phyloP scores from a whole-genome alignment of 371 early-diverging fungal genomes.

The Rhizopus arrhizus region DNA sequence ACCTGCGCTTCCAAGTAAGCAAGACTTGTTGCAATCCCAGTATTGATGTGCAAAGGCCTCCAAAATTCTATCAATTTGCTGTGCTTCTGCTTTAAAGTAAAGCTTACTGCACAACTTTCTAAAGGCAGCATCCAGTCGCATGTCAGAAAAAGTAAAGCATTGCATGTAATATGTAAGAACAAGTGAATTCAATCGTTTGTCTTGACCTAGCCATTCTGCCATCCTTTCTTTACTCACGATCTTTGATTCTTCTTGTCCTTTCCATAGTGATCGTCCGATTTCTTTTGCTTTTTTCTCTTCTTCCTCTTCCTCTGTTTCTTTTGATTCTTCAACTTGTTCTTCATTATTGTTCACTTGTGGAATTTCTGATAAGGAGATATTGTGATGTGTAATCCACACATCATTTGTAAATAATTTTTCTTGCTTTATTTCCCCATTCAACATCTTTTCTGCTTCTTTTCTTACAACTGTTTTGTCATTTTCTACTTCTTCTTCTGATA shows the following conservation, averaged over 20 bases:
- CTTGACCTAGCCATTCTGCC: slow-evolving; percentile 39
- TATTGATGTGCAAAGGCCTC: slow-evolving; percentile 78
- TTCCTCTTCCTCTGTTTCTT: slow-evolving; percentile 4
- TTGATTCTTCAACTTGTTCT: slow-evolving; percentile 5
- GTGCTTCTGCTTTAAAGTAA: slow-evolving; percentile 87
- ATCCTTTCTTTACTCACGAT: slow-evolving; percentile 25
- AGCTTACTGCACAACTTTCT: slow-evolving; percentile 74
- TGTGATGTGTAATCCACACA: slow-evolving; percentile 24
- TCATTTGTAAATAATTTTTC: slow-evolving; percentile 5
- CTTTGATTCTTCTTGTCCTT: slow-evolving; percentile 24
- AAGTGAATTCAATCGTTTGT: slow-evolving; percentile 51
- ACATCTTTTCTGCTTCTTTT: slow-evolving; percentile 16
- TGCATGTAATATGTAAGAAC: slow-evolving; percentile 73
- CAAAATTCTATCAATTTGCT: slow-evolving; percentile 87
- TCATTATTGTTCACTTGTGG: neutral
- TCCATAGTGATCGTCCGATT: slow-evolving; percentile 28
- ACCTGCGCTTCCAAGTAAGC: slow-evolving; percentile 57
- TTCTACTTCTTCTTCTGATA: neutral
- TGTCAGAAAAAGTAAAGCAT: slow-evolving; percentile 70
- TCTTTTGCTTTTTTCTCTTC: slow-evolving; percentile 15
- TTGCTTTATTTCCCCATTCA: slow-evolving; percentile 4
- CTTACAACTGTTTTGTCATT: slow-evolving; percentile 15
- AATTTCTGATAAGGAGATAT: slow-evolving; percentile 10
- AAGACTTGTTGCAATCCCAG: slow-evolving; percentile 77
- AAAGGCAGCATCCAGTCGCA: slow-evolving; percentile 80